A percentile compares a stretch with the other conserved stretches of the same genome.
phyloP scores from a whole-genome alignment of 2,329 filamentous ascomycete species.

The Dendrostoma leiphaemia region DNA sequence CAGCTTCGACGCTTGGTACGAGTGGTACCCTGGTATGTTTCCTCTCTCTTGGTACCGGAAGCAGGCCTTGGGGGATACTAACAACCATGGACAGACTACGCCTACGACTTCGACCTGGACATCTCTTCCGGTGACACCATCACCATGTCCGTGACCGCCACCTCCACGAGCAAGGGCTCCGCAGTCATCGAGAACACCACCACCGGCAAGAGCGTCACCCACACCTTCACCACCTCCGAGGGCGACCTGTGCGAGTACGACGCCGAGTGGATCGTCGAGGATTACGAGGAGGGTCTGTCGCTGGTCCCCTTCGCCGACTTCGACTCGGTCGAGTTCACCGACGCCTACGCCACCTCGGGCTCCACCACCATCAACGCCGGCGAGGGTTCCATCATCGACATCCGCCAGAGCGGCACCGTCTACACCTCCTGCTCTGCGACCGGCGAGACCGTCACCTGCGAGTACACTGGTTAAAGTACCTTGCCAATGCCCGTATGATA shows the following conservation, averaged over 20 bases:
- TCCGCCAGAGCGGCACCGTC: slow-evolving; percentile 66
- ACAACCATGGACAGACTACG: slow-evolving; percentile 34
- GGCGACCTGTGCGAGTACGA: slow-evolving; percentile 53
- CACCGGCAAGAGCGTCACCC: slow-evolving; percentile 48
- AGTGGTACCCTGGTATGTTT: slow-evolving; percentile 55
- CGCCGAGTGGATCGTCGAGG: slow-evolving; percentile 63
- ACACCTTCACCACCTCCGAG: slow-evolving; percentile 56
- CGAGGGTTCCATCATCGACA: slow-evolving; percentile 62
- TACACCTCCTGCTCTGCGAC: slow-evolving; percentile 30
- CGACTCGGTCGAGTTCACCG: slow-evolving; percentile 41
- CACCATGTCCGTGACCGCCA: slow-evolving; percentile 32
- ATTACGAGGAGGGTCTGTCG: slow-evolving; percentile 36
- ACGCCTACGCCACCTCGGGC: slow-evolving; percentile 30
- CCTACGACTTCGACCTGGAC: slow-evolving; percentile 26
- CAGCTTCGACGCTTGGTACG: slow-evolving; percentile 56
- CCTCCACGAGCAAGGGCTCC: slow-evolving; percentile 40
- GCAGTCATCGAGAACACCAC: slow-evolving; percentile 45
- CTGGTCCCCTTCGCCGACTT: slow-evolving; percentile 47
- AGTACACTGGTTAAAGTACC: slow-evolving; percentile 38
- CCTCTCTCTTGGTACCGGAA: slow-evolving; percentile 27
- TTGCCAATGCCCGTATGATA: not conserved
- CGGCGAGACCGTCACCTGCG: slow-evolving; percentile 20
- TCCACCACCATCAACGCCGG: slow-evolving; percentile 30
- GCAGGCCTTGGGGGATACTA: not conserved
- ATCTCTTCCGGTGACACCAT: slow-evolving; percentile 21